Evolutionary conservation across 305 asterid genomes (phyloP), one percentile per base, ranked within the genome.

Genomic region (Salvia sclarea): DNA sequence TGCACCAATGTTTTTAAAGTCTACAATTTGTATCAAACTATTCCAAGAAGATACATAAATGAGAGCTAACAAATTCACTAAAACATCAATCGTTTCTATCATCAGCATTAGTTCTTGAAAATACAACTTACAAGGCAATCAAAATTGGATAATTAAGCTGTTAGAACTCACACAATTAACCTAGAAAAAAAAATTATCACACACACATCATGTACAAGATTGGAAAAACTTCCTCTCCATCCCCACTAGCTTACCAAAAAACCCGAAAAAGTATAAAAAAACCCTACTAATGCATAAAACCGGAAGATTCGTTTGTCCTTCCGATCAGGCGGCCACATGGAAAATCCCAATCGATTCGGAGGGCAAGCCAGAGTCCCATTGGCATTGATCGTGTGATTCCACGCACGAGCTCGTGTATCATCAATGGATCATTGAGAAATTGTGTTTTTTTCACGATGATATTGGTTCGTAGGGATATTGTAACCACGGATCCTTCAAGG

Each of bases 401-500:
- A 54, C 61, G 47, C 57, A 66, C 47, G 69, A 53, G 59, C 69
- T 63, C 33, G 55, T 55, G 56, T 20, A 53, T 20, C 66, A 58
- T 16, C 28, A 47, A 72, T 25, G 71, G 45, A 37, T 40, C 18
- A 55, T 76, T 21, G 48, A 58, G 43, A 57, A 71, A 58, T 48
- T 17, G 57, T 57, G 54, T 9, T 8, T 61, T 33, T 56, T 61
- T 90, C 83, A 91, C 37, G 98, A 89, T 13, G 99, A 94, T 78
- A 94, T 91, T 45, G 99, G 97, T 61, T 91, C 99, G 6, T 94
- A 94, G 59, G 98, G 98, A 66, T 94, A 94, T 68, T 95, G 90
- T 47, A 94, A 76, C 99, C 99, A 91, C 21, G 99, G 95, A 72
- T 94, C 98, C 76, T 89, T 91, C 35, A 94, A 84, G 74, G 99